Base-by-base conservation (phyloP, 2,329 filamentous ascomycete species). In the Pseudogymnoascus sp. region DNA sequence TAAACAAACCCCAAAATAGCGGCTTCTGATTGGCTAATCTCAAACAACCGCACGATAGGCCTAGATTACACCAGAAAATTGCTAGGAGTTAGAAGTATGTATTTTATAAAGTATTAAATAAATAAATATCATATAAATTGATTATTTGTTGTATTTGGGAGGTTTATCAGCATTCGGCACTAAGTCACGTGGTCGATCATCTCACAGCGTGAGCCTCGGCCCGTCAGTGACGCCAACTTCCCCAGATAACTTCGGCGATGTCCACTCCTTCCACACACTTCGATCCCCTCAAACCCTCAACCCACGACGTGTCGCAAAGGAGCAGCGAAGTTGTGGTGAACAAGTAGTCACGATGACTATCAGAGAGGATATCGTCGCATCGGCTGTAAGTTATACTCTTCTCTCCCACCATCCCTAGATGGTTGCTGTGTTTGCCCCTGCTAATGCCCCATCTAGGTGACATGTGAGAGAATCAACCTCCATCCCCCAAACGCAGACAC, bases 351-450 rank as follows among this genome's bases (percentile, higher is more conserved):
- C 65, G 75, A 93, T 86, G 80, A 87, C 92, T 79, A 91, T 96
- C 79, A 91, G 94, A 73, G 93, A 97, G 84, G 93, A 97, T 74
- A 80, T 97, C 66, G 85, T 96, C 70, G 81, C 85, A 68, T 96
- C 91, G 72, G 92, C 90, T 72, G 87, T 88, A 80, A 72, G 80
- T 77, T 60, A 57, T 61, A 25, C 60, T n/a, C 37, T 28, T 38
- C 43, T 22, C 58, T 37, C 14, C 35, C 58, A 35, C 6, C 41
- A 18, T 28, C 25, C 4, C 57, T 43, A 12, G 65, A 68, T 47
- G 57, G 67, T 69, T 62, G 62, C 65, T 67, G 12, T 47, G 12
- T 47, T 47, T 47, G 20, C 41, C 39, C 41, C 22, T 47, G 62
- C 65, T 54, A n/a, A 62, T 50, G 18, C n/a, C 35, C 9, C n/a